Base-by-base conservation (phyloP, 2,329 filamentous ascomycete species). In the Talaromyces piceae region DNA sequence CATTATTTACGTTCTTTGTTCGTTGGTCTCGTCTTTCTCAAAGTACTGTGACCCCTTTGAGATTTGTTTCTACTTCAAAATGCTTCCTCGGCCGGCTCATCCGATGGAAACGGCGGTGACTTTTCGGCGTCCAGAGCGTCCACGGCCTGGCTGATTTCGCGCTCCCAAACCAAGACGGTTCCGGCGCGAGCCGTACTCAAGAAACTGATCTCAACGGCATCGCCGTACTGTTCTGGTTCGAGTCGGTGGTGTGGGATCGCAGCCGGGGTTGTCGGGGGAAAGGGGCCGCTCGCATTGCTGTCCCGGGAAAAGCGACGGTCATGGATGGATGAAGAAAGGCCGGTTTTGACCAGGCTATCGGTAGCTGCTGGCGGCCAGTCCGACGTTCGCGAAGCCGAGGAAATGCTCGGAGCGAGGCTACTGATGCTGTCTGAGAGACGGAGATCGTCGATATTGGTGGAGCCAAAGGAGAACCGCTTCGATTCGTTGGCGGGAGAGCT, bases 131-230 rank as follows among this genome's bases (percentile, higher is more conserved):
- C 67, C 62, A 96, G 68, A 5, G 88, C 88, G 44, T 80, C 78
- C 59, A 96, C 73, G 0, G 88, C 91, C 52, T 80, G 80, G n/a
- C 77, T 74, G 41, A 91, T 75, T 63, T 91, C 87, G 59, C 86
- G 81, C 56, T 85, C 80, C 3, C 83, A 81, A 33, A 97, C 80
- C 62, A 97, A 90, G 8, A 97, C 91, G 4, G 89, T 91, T 1
- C 91, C 91, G 0, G 91, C 89, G 39, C 86, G 80, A 4, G 89
- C 90, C 0, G 91, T 97, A 54, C 87, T 93, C 56, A 97, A 74
- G 67, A 96, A 97, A 52, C 86, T 91, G 70, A 97, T 83, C 66
- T 96, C 90, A 1, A 88, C 81, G 1, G 64, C 70, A 52, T 68
- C 65, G 49, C 55, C 65, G 20, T 56, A 59, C 9, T 55, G 41